A percentile compares a stretch with the other conserved stretches of the same genome.
Conservation (phyloP, 306 rosid species). For the Alnus rubra region DNA sequence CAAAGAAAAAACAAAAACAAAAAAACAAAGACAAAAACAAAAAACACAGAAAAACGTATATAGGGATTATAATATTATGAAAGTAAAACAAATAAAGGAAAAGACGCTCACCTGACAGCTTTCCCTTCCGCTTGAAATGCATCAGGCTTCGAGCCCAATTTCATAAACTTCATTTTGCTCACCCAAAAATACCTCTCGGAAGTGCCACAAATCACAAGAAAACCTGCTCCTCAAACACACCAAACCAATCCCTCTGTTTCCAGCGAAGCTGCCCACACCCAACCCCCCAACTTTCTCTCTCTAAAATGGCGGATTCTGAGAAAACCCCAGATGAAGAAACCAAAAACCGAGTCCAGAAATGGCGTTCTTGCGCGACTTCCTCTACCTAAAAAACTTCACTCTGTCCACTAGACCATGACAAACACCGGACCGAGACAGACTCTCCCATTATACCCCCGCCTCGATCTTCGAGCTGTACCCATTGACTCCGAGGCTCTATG, state of each 20-base stretch:
- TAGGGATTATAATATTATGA: neutral
- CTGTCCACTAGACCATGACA: constrained; percentile 27
- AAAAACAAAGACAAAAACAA: neutral
- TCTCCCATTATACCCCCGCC: constrained; percentile 20
- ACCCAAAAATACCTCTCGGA: constrained; percentile 6
- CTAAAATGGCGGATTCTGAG: constrained; percentile 13
- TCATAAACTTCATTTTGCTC: constrained; percentile 89
- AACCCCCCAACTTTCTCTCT: constrained; percentile 14
- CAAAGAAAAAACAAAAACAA: too few species aligned
- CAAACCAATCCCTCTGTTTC: constrained; percentile 24
- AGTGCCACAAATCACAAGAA: neutral
- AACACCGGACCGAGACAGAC: constrained; percentile 27
- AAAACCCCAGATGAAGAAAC: constrained; percentile 4
- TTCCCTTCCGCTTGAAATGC: constrained; percentile 83
- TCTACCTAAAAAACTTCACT: constrained; percentile 15
- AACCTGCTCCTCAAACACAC: constrained; percentile 20
- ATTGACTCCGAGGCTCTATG: constrained; percentile 35
- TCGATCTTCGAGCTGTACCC: constrained; percentile 33
- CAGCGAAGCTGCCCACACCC: constrained; percentile 13
- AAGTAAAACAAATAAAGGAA: constrained; percentile 7
- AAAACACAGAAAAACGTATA: neutral
- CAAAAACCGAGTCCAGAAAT: constrained; percentile 31
- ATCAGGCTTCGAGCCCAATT: constrained; percentile 93
- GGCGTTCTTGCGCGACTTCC: constrained; percentile 28
- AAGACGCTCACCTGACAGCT: constrained; percentile 48